phyloP scores from a whole-genome alignment of 768 basidiomycete genomes.

The Tricholoma saponaceum region DNA sequence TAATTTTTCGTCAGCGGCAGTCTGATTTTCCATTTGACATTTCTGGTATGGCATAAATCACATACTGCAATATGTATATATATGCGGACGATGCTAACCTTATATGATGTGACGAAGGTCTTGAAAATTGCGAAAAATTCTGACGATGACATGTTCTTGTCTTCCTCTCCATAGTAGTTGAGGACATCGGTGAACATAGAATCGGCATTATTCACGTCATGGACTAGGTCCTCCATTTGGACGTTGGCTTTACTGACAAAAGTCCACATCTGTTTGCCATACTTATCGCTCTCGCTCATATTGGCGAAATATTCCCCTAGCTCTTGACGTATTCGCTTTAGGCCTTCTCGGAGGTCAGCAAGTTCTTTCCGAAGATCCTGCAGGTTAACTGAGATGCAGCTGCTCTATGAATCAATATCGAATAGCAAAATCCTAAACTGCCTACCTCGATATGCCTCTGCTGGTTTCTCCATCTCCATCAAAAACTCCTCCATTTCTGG shows the following conservation, averaged over 20 bases:
- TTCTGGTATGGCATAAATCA: slow-evolving; percentile 46
- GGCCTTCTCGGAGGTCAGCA: slow-evolving; percentile 64
- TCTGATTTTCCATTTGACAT: slow-evolving; percentile 81
- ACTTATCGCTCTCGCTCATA: slow-evolving; percentile 66
- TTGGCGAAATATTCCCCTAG: slow-evolving; percentile 77
- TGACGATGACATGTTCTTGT: slow-evolving; percentile 76
- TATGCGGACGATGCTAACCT: slow-evolving; percentile 37
- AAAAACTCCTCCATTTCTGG: slow-evolving; percentile 83
- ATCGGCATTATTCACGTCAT: slow-evolving; percentile 85
- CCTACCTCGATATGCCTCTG: slow-evolving; percentile 89
- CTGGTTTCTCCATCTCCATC: slow-evolving; percentile 83
- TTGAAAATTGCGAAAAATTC: slow-evolving; percentile 98
- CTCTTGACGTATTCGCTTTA: slow-evolving; percentile 79
- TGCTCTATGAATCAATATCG: slow-evolving; percentile 3
- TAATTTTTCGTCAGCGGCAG: slow-evolving; percentile 63
- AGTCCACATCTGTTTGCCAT: slow-evolving; percentile 88
- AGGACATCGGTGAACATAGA: slow-evolving; percentile 81
- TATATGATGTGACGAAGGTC: slow-evolving; percentile 93
- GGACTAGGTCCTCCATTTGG: slow-evolving; percentile 78
- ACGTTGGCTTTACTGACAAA: slow-evolving; percentile 75
- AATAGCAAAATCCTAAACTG: slow-evolving; percentile 1
- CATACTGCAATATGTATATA: background rate
- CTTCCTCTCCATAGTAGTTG: slow-evolving; percentile 91
- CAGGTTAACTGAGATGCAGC: slow-evolving; percentile 60
- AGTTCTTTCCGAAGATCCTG: slow-evolving; percentile 81